These are phyloP conservation scores for Vaccinium myrtillus DNA, from an alignment of 148 eudicot genomes.

Conservation along the genomic window DNA sequence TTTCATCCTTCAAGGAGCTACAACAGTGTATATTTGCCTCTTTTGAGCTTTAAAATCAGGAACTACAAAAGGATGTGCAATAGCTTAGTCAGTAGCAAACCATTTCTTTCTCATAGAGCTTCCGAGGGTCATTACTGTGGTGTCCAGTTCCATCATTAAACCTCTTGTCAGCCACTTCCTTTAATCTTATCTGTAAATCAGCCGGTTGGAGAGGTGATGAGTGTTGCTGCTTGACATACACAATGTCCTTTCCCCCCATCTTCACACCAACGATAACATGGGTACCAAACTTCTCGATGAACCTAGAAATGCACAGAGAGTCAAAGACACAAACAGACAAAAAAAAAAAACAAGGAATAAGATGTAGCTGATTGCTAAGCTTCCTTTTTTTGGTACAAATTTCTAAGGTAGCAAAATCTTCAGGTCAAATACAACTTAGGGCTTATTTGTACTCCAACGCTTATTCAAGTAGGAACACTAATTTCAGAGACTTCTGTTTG, in stretches of 20 bases:
- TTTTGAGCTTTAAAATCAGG: slow-evolving; percentile 8
- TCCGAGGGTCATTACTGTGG: slow-evolving; percentile 18
- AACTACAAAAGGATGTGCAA: neutral
- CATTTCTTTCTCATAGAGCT: slow-evolving; percentile 21
- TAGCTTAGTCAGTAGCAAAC: slow-evolving; percentile 13
- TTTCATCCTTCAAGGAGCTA: neutral
- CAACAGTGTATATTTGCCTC: neutral
- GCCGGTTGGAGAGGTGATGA: slow-evolving; percentile 42
- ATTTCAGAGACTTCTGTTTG: neutral
- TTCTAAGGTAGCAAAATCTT: neutral
- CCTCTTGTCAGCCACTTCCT: slow-evolving; percentile 47
- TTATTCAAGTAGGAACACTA: neutral
- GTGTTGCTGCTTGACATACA: slow-evolving; percentile 52
- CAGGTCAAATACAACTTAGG: neutral
- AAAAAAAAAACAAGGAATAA: neutral
- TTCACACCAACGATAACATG: slow-evolving; percentile 55
- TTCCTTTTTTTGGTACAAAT: neutral
- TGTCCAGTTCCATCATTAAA: slow-evolving; percentile 36
- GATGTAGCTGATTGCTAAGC: slow-evolving; percentile 3
- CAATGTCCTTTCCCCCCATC: slow-evolving; percentile 55
- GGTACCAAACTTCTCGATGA: slow-evolving; percentile 53
- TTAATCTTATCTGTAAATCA: slow-evolving; percentile 45
- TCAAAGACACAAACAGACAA: neutral
- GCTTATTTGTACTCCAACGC: neutral
- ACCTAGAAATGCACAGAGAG: slow-evolving; percentile 27